phyloP scores from a whole-genome alignment of 2,329 filamentous ascomycete genomes.

The Fusarium pseudonygamai region DNA sequence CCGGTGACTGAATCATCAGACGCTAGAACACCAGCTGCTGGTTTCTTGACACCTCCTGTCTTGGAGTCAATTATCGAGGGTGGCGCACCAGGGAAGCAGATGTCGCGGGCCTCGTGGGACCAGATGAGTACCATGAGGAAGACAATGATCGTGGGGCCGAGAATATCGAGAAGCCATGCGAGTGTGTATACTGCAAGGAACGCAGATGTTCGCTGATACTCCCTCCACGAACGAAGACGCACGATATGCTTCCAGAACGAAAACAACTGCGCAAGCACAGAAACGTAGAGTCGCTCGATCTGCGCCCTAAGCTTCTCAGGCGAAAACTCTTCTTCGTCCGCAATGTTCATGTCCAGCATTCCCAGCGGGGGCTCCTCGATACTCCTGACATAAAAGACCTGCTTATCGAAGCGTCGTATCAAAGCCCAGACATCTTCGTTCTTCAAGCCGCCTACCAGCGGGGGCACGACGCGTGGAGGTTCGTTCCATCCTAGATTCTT shows the following conservation, averaged over 20 bases:
- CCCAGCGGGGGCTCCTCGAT: constrained; percentile 63
- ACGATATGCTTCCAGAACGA: constrained; percentile 77
- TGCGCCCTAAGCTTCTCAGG: constrained; percentile 84
- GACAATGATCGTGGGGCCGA: constrained; percentile 68
- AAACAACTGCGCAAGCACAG: constrained; percentile 74
- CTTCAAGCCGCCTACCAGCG: constrained; percentile 71
- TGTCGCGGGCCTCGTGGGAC: constrained; percentile 67
- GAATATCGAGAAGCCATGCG: constrained; percentile 78
- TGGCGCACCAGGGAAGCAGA: constrained; percentile 81
- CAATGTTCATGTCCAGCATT: constrained; percentile 80
- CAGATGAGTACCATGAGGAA: constrained; percentile 73
- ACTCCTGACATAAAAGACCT: constrained; percentile 74
- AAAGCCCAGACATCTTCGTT: constrained; percentile 81
- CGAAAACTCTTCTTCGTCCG: constrained; percentile 84
- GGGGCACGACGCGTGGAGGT: constrained; percentile 63
- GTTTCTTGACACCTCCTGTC: constrained; percentile 80
- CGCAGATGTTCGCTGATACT: constrained; percentile 71
- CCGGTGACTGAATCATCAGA: constrained; percentile 82
- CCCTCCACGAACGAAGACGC: constrained; percentile 81
- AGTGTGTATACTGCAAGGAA: constrained; percentile 67
- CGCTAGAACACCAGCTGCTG: constrained; percentile 77
- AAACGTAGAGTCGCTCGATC: constrained; percentile 84
- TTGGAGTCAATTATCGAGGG: constrained; percentile 75
- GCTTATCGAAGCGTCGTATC: constrained; percentile 78
- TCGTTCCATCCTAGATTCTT: constrained; percentile 77